These are phyloP conservation scores for Agaricus sinodeliciosus DNA, from an alignment of 768 basidiomycete genomes.

Conservation along the genomic window DNA sequence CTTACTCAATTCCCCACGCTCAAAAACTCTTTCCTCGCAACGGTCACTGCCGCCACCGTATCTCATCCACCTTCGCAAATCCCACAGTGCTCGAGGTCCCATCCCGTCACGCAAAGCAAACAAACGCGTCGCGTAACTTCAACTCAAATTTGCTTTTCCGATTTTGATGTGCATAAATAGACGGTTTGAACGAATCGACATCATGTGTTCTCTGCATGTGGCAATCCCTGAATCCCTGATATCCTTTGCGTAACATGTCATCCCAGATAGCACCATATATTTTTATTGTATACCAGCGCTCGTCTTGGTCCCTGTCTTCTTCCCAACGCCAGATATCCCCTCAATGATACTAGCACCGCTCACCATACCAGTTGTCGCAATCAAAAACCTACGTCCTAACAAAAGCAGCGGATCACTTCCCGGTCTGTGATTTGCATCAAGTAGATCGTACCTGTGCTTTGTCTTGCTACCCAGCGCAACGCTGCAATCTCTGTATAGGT, in stretches of 20 bases:
- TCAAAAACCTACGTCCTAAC: slow-evolving; percentile 78
- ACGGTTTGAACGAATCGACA: background rate
- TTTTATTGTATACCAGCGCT: slow-evolving; percentile 6
- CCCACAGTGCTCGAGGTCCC: slow-evolving; percentile 7
- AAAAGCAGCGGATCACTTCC: slow-evolving; percentile 7
- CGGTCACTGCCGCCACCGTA: background rate
- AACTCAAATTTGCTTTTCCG: slow-evolving; percentile 15
- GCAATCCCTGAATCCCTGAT: slow-evolving; percentile 10
- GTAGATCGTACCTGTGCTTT: slow-evolving; percentile 59
- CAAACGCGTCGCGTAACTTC: slow-evolving; percentile 41
- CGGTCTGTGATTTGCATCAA: slow-evolving; percentile 12
- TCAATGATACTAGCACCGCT: slow-evolving; percentile 72
- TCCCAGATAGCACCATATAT: slow-evolving; percentile 3
- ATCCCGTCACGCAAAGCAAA: slow-evolving; percentile 28
- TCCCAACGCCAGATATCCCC: slow-evolving; percentile 41
- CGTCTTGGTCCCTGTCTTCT: slow-evolving; percentile 13
- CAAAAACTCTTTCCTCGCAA: background rate
- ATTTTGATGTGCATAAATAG: slow-evolving; percentile 9
- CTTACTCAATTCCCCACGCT: background rate
- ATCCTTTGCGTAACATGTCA: slow-evolving; percentile 4
- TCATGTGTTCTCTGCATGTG: slow-evolving; percentile 23
- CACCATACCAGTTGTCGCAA: slow-evolving; percentile 88
- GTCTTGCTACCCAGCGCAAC: slow-evolving; percentile 83
- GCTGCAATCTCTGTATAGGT: slow-evolving; percentile 98
- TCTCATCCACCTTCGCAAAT: background rate